Percentiles rank a stretch among this genome's conserved stretches.
Conservation (phyloP, 495 filamentous ascomycete genomes). For the Cercophora scortea region DNA sequence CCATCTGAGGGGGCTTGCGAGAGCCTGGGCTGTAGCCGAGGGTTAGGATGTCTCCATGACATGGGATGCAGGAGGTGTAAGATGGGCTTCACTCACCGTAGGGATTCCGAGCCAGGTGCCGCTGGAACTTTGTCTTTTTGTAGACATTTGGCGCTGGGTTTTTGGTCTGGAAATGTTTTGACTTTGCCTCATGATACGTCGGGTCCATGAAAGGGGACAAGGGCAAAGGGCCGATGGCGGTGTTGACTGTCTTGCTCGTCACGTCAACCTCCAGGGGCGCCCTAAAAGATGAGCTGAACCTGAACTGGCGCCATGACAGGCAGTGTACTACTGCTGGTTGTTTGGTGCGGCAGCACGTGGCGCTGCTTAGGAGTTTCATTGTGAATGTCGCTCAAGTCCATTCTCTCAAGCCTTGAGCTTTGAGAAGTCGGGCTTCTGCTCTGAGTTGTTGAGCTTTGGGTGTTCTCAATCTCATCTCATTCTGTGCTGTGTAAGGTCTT, state of each 20-base stretch:
- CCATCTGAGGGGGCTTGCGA: slow-evolving; percentile 57
- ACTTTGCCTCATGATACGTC: slow-evolving; percentile 27
- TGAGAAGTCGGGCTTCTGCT: too few species aligned
- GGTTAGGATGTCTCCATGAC: slow-evolving; percentile 10
- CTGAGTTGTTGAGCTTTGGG: too few species aligned
- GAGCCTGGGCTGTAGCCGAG: slow-evolving; percentile 41
- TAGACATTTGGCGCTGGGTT: too few species aligned
- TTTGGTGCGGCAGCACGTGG: background rate
- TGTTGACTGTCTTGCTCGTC: slow-evolving; percentile 28
- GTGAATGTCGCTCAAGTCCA: too few species aligned
- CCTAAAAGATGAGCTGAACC: background rate
- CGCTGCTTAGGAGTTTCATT: too few species aligned
- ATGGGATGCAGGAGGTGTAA: background rate
- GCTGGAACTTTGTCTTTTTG: slow-evolving; percentile 36
- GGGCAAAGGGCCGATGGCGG: slow-evolving; percentile 31
- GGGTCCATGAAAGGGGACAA: slow-evolving; percentile 48
- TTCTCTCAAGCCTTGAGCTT: too few species aligned
- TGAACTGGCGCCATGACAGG: background rate
- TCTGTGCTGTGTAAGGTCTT: too few species aligned
- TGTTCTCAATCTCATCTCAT: too few species aligned
- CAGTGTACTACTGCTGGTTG: background rate
- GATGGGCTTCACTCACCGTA: slow-evolving; percentile 41
- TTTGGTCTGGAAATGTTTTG: slow-evolving; percentile 16
- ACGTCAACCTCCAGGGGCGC: slow-evolving; percentile 18
- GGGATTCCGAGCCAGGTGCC: slow-evolving; percentile 47